phyloP scores from a whole-genome alignment of 2,329 filamentous ascomycete species.

The Pestalotiopsis sp. region DNA sequence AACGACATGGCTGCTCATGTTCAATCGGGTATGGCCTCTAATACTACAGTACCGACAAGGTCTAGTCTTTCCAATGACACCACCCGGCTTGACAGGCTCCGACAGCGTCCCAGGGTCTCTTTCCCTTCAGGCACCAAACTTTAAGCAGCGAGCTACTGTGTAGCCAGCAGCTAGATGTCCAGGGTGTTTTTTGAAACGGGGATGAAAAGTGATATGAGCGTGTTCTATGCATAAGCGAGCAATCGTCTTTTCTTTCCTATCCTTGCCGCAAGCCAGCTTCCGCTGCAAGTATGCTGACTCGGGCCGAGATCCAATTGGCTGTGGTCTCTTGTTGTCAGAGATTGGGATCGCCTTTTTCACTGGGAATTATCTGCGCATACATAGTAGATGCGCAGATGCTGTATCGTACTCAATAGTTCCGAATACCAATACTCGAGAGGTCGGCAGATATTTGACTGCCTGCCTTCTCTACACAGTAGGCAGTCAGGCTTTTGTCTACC shows the following conservation, averaged over 20 bases:
- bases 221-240: background rate
- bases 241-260: background rate
- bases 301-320: background rate
- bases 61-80: background rate
- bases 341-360: background rate
- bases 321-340: background rate
- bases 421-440: no score
- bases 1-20: background rate
- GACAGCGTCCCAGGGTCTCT: no score
- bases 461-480: no score
- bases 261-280: background rate
- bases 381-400: background rate
- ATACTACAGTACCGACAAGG: background rate
- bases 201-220: background rate
- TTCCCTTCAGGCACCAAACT: background rate
- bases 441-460: no score
- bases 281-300: background rate
- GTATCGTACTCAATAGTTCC: no score
- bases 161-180: background rate
- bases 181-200: background rate
- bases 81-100: background rate
- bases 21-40: background rate
- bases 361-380: background rate
- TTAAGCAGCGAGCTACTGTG: background rate
- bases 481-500: no score